Evolutionary conservation across 441 rosid species (phyloP), one percentile per base, ranked within the genome.

Genomic region (Bocquillonia castaneifolia): DNA sequence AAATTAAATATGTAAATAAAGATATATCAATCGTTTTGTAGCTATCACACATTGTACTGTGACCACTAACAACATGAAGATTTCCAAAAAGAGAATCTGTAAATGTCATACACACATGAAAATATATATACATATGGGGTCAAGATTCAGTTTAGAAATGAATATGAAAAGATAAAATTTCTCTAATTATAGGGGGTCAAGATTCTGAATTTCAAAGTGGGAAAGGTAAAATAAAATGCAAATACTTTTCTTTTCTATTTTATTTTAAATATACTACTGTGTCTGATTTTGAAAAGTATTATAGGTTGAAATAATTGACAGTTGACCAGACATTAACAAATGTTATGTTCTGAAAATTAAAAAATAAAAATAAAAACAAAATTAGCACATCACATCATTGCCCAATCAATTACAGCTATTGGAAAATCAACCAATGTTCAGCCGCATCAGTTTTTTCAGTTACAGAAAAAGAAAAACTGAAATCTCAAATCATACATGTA

Each of bases 1-100:
- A 63, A 5, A 36, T 32, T 9, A 20, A 2, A 23, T 44, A 32
- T 28, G 45, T 20, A 17, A 28, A 51, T 10, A 45, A 18, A 40
- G 25, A 73, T 56, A 48, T 36, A 67, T 37, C 62, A 68, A 47
- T 73, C 31, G 68, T 69, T 37, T 7, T 65, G 76, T 80, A 72
- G 73, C 80, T 57, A 75, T 75, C 79, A 60, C 52, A 60, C 72
- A 71, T 73, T 68, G 72, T 66, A 63, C 53, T 39, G 44, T n/a
- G 59, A 55, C 59, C 55, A 65, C 44, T n/a, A n/a, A n/a, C 59
- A 44, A 52, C 65, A 69, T 55, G 32, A 74, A 1, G 3, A 44
- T 65, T 66, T 57, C 63, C 29, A 23, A 3, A 23, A 48, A n/a
- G 20, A 67, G 44, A 26, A 67, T 31, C 42, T 26, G 28, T 7